Conservation (phyloP, 331 rosid species). For the Cydonia oblonga region DNA sequence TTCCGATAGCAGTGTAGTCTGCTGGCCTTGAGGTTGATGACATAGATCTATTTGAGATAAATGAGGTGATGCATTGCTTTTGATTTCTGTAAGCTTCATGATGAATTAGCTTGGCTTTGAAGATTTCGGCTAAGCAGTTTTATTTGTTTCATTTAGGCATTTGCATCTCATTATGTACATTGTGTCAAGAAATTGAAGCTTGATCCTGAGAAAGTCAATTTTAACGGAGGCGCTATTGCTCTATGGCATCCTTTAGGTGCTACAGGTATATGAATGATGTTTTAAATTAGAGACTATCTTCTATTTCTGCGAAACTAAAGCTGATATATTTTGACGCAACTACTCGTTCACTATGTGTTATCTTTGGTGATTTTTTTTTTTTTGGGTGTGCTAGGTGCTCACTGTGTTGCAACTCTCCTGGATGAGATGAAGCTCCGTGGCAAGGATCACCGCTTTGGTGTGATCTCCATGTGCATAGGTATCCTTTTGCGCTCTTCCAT, state of each 20-base stretch:
- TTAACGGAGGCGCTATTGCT: conserved; percentile 87
- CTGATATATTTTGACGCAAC: no score
- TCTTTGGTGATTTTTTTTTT: no score
- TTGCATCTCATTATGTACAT: conserved; percentile 77
- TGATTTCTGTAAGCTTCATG: neutral
- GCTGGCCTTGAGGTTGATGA: conserved; percentile 73
- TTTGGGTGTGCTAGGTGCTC: conserved; percentile 67
- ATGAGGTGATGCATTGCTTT: conserved; percentile 43
- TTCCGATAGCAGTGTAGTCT: conserved; percentile 80
- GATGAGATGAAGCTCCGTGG: conserved; percentile 85
- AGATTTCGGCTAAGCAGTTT: neutral
- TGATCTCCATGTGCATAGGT: conserved; percentile 95
- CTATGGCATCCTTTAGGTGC: conserved; percentile 91
- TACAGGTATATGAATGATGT: conserved; percentile 55
- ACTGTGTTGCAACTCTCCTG: conserved; percentile 65
- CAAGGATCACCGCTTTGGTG: conserved; percentile 61
- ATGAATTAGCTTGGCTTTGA: neutral
- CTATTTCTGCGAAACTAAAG: no score
- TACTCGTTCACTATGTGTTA: no score
- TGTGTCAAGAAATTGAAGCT: conserved; percentile 72
- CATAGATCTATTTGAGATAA: conserved; percentile 66
- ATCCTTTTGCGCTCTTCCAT: conserved; percentile 3
- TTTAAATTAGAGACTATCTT: no score
- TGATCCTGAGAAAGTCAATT: conserved; percentile 62
- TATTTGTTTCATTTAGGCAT: conserved; percentile 49